Evolutionary conservation across 495 filamentous ascomycete species (phyloP).

Genomic region (Penicillium chermesinum): DNA sequence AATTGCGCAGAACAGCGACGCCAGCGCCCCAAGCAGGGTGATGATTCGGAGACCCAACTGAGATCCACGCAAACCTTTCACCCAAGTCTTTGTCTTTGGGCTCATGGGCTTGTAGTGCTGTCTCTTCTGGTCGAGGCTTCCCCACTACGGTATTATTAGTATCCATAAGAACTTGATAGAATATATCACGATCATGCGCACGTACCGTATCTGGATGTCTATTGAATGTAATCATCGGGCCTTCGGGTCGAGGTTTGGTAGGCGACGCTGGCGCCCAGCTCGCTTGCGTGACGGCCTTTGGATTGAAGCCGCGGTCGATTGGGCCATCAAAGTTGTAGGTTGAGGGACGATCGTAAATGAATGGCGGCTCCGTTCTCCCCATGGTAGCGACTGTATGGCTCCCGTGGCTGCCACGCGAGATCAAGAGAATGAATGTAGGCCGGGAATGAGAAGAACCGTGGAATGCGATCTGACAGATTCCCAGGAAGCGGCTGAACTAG

Average conservation of each 20-base stretch:
- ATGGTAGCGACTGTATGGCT: conserved; percentile 39
- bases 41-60: conserved; percentile 63
- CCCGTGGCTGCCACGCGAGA: conserved; percentile 34
- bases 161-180: conserved; percentile 7
- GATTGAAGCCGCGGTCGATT: conserved; percentile 64
- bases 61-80: conserved; percentile 57
- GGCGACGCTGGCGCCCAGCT: conserved; percentile 53
- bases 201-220: conserved; percentile 74
- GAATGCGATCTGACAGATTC: conserved; percentile 22
- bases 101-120: conserved; percentile 61
- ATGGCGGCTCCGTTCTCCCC: conserved; percentile 62
- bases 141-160: conserved; percentile 13
- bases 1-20: conserved; percentile 67
- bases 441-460: conserved; percentile 17
- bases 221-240: conserved; percentile 72
- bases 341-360: conserved; percentile 62
- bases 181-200: not conserved
- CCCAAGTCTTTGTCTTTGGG: conserved; percentile 58
- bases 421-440: conserved; percentile 30
- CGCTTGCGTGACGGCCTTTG: conserved; percentile 72
- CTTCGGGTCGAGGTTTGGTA: conserved; percentile 56
- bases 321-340: conserved; percentile 46
- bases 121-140: conserved; percentile 49
- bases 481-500: not conserved
- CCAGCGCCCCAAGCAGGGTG: conserved; percentile 62